Conservation (phyloP, 2,329 filamentous ascomycete genomes). For the Pseudocercospora macadamiae region DNA sequence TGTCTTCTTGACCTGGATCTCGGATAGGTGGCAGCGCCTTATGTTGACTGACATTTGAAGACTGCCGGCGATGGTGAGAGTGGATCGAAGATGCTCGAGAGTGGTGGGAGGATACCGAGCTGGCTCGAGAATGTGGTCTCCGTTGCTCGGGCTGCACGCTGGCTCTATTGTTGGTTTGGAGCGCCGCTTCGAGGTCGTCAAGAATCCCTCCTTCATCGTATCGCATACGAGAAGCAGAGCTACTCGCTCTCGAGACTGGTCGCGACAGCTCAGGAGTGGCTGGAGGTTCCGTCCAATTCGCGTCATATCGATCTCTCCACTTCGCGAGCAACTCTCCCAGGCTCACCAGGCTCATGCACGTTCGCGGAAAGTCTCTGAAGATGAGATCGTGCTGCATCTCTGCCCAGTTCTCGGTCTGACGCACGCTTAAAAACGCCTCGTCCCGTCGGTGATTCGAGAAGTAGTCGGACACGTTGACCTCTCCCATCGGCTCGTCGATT, state of each 20-base stretch:
- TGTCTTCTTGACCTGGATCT: slow-evolving; percentile 38
- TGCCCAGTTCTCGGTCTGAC: slow-evolving; percentile 55
- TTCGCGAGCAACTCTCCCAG: slow-evolving; percentile 42
- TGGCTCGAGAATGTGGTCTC: slow-evolving; percentile 19
- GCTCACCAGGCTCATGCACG: slow-evolving; percentile 47
- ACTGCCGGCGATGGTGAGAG: slow-evolving; percentile 26
- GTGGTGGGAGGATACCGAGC: slow-evolving; percentile 19
- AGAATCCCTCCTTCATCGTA: slow-evolving; percentile 19
- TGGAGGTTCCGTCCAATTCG: slow-evolving; percentile 22
- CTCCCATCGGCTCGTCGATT: slow-evolving; percentile 42
- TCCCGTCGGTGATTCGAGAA: slow-evolving; percentile 48
- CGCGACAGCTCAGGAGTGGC: slow-evolving; percentile 24
- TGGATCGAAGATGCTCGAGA: slow-evolving; percentile 34
- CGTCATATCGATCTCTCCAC: slow-evolving; percentile 30
- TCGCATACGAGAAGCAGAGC: slow-evolving; percentile 1
- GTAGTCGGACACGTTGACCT: slow-evolving; percentile 55
- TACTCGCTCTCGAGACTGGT: slow-evolving; percentile 20
- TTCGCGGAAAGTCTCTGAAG: slow-evolving; percentile 49
- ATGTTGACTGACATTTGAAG: slow-evolving; percentile 27
- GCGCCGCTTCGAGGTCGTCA: slow-evolving; percentile 37
- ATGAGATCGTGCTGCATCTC: slow-evolving; percentile 54
- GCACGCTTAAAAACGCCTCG: slow-evolving; percentile 50
- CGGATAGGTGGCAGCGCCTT: slow-evolving; percentile 32
- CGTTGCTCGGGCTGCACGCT: slow-evolving; percentile 5
- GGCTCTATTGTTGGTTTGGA: slow-evolving; percentile 23